These are phyloP conservation scores for Suhomyces sp. DNA, from an alignment of 805 yeast species.

Conservation along the genomic window DNA sequence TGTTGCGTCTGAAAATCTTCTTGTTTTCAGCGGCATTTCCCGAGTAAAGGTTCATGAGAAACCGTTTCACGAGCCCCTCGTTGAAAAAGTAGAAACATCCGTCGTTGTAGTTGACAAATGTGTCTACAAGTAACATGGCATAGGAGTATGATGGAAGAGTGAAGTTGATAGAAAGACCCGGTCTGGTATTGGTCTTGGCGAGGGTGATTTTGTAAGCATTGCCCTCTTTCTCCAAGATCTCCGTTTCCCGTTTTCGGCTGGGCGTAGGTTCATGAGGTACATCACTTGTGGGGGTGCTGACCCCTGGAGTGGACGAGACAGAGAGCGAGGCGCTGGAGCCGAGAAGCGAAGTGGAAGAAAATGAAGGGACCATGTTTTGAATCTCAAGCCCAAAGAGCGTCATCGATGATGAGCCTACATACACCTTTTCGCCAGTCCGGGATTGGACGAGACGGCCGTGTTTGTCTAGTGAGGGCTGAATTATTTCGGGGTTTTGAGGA, in stretches of 20 bases:
- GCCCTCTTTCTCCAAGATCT: conserved; percentile 66
- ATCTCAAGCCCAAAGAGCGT: conserved; percentile 76
- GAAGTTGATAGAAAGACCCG: conserved; percentile 67
- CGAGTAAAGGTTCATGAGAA: conserved; percentile 60
- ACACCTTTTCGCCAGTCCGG: conserved; percentile 70
- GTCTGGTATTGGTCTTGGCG: conserved; percentile 64
- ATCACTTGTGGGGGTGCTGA: conserved; percentile 7
- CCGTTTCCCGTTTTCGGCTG: conserved; percentile 45
- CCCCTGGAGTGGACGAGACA: conserved; percentile 11
- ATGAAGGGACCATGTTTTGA: conserved; percentile 55
- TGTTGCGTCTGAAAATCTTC: conserved; percentile 35
- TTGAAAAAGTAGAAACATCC: conserved; percentile 84
- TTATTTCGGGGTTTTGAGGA: conserved; percentile 42
- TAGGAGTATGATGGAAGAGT: conserved; percentile 74
- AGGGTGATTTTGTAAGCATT: conserved; percentile 70
- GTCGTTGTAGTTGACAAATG: conserved; percentile 74
- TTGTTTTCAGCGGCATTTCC: conserved; percentile 41
- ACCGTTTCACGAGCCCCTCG: conserved; percentile 73
- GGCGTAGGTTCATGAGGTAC: not conserved
- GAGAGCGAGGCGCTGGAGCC: conserved; percentile 3
- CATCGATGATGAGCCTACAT: conserved; percentile 82
- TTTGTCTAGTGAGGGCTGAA: conserved; percentile 68
- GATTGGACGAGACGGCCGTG: conserved; percentile 71
- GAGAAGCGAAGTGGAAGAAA: conserved; percentile 15
- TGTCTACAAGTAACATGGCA: conserved; percentile 71